Conservation (phyloP, 2,329 filamentous ascomycete species). For the Sporothrix brunneoviolacea region DNA sequence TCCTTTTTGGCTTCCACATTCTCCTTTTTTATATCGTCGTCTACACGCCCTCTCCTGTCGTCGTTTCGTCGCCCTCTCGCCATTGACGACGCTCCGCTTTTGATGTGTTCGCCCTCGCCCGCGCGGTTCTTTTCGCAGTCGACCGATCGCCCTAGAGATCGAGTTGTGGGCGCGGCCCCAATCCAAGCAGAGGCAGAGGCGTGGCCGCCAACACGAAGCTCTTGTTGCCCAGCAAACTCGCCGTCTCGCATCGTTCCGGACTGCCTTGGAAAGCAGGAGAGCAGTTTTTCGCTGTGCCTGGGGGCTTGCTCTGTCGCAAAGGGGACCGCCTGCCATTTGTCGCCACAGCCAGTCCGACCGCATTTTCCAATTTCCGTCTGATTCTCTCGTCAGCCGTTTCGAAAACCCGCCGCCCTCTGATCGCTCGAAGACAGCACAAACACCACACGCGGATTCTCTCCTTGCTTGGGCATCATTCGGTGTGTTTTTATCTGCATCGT, state of each 20-base stretch:
- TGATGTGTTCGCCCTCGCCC: constrained; percentile 18
- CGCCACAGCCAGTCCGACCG: constrained; percentile 7
- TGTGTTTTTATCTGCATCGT: no score
- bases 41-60: constrained; percentile 1
- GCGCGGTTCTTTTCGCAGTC: constrained; percentile 17
- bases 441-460: not conserved
- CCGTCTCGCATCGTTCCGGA: not conserved
- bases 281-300: no score
- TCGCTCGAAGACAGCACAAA: not conserved
- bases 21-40: constrained; percentile 4
- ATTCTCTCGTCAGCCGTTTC: constrained; percentile 11
- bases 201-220: constrained; percentile 8
- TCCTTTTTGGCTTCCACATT: constrained; percentile 4
- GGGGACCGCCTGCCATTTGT: constrained; percentile 6
- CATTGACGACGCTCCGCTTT: constrained; percentile 11
- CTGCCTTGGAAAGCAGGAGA: not conserved
- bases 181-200: constrained; percentile 12
- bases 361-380: constrained; percentile 5
- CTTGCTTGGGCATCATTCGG: no score
- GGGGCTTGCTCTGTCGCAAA: no score
- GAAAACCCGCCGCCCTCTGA: constrained; percentile 3
- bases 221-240: not conserved
- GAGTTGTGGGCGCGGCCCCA: constrained; percentile 19
- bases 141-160: constrained; percentile 17
- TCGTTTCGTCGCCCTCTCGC: not conserved